A percentile compares a stretch with the other conserved stretches of the same genome.
Evolutionary conservation across 129 eudicot genomes (phyloP).

Genomic region (Tanacetum coccineum): DNA sequence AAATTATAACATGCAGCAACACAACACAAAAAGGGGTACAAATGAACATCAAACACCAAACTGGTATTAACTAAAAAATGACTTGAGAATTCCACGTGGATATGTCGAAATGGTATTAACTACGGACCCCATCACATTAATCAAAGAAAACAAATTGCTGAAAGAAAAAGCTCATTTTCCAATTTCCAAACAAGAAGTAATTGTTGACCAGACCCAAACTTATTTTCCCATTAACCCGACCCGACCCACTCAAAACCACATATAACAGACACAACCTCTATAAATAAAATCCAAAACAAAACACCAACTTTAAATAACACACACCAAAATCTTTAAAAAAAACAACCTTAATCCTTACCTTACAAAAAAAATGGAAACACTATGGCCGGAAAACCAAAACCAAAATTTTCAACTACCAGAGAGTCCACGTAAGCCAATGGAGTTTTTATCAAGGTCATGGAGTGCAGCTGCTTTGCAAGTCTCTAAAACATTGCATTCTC

Average conservation of each 20-base stretch:
- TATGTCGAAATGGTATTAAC: neutral
- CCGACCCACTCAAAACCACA: neutral
- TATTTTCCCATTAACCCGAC: neutral
- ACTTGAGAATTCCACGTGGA: slow-evolving; percentile 24
- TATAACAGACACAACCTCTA: neutral
- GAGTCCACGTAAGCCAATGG: slow-evolving; percentile 85
- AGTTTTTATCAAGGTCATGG: slow-evolving; percentile 93
- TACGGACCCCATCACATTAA: slow-evolving; percentile 14
- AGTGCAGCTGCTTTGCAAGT: slow-evolving; percentile 84
- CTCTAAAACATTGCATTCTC: slow-evolving; percentile 61
- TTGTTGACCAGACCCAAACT: slow-evolving; percentile 22
- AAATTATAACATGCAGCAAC: too few species aligned
- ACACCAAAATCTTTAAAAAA: neutral
- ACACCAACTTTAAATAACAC: slow-evolving; percentile 5
- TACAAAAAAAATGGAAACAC: slow-evolving; percentile 35
- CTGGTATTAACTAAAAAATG: too few species aligned
- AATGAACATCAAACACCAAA: too few species aligned
- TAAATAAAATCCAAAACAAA: slow-evolving; percentile 16
- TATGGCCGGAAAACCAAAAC: slow-evolving; percentile 47
- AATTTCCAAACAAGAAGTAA: slow-evolving; percentile 10
- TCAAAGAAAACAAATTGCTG: slow-evolving; percentile 24
- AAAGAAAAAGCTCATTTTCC: slow-evolving; percentile 12
- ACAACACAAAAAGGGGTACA: too few species aligned
- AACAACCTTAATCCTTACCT: slow-evolving; percentile 1
- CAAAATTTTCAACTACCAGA: slow-evolving; percentile 70